These are phyloP conservation scores for Pseudogymnoascus verrucosus DNA, from an alignment of 2,329 filamentous ascomycete species.

Conservation along the genomic window DNA sequence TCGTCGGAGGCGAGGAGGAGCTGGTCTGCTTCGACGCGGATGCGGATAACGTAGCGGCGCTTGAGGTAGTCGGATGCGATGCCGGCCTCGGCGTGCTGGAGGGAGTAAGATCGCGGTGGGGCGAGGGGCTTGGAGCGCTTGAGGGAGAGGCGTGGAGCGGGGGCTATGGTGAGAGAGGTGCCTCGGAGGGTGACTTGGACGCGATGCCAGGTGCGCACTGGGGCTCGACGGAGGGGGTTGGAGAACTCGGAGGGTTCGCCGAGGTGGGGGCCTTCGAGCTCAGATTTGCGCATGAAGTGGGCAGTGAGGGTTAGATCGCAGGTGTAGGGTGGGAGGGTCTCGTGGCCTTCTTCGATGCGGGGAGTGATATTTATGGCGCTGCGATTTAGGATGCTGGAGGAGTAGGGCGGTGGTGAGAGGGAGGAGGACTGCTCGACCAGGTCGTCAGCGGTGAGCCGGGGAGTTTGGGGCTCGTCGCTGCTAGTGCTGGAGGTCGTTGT, in stretches of 20 bases:
- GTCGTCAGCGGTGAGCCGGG: not conserved
- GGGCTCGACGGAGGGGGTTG: conserved; percentile 32
- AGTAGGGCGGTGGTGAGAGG: not conserved
- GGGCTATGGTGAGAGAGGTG: conserved; percentile 50
- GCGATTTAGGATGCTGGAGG: not conserved
- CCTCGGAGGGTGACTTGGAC: conserved; percentile 56
- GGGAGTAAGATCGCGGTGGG: conserved; percentile 42
- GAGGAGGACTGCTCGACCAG: not conserved
- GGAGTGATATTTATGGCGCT: conserved; percentile 25
- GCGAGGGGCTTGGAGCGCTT: not conserved
- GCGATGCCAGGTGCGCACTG: conserved; percentile 52
- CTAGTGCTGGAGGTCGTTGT: not conserved
- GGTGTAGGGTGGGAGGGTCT: conserved; percentile 48
- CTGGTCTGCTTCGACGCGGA: conserved; percentile 66
- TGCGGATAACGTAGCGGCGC: conserved; percentile 58
- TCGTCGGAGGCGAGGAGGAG: conserved; percentile 60
- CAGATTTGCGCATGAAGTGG: conserved; percentile 41
- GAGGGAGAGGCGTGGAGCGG: not conserved
- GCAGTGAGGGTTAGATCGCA: conserved; percentile 48
- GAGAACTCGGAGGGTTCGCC: not conserved
- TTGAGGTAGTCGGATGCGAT: conserved; percentile 46
- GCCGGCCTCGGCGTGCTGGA: conserved; percentile 68
- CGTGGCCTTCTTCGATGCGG: conserved; percentile 32
- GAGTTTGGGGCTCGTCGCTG: not conserved
- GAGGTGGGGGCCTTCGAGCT: not conserved